Evolutionary conservation across 2,329 filamentous ascomycete genomes (phyloP), one percentile per base, ranked within the genome.

Genomic region (Rachicladosporium sp.): DNA sequence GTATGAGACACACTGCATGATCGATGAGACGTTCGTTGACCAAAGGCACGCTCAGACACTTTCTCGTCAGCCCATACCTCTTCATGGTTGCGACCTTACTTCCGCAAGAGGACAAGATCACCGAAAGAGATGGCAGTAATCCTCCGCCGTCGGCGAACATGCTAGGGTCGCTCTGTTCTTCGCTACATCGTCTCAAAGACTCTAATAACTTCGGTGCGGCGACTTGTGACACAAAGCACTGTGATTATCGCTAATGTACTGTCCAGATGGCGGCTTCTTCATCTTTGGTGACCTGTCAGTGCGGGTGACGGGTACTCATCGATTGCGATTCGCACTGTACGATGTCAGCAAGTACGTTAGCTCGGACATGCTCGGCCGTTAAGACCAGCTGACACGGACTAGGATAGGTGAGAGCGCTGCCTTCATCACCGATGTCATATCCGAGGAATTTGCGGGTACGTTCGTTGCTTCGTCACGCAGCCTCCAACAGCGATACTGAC

Each of bases 241-340:
- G 15, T 19, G 15, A 19, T 19, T 19, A 19, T 19, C 15, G 15
- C 15, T 19, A 19, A 19, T 19, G 15, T 19, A 19, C 15, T 19
- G 15, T 19, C 15, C 43, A 65, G 84, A 91, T 59, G 82, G 82
- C 8, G 85, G 80, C 1, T 93, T 87, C 63, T 93, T 93, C 54
- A 80, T 93, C n/a, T 93, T 93, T 60, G 82, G 82, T 4, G 86
- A 94, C 59, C 68, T 94, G 13, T 91, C 84, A 0, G 77, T 89
- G 44, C 81, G 81, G 55, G 68, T 77, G 15, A 75, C 82, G 51
- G 87, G 87, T 23, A 69, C 67, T 12, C 89, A 78, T 55, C 71
- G 79, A 29, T 69, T 94, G 30, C 73, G 78, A 40, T 93, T 94
- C 56, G 80, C 75, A 36, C 69, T 93, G 10, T 88, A 81, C 59